Conservation (phyloP, 2,329 filamentous ascomycete genomes). For the Clarireedia monteithiana region DNA sequence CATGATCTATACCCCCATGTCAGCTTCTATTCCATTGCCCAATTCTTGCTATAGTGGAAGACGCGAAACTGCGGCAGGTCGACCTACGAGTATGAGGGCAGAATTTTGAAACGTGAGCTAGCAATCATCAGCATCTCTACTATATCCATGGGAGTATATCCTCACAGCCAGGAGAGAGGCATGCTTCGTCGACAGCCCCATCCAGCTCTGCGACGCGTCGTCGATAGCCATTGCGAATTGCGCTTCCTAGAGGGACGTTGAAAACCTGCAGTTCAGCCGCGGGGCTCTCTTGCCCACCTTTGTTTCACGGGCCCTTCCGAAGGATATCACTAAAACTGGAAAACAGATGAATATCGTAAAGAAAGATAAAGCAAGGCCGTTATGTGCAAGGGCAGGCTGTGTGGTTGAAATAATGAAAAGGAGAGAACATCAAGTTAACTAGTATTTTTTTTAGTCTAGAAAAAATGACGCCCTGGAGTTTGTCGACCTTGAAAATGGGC, state of each 20-base stretch:
- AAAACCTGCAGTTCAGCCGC: background rate
- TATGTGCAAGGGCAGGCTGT: slow-evolving; percentile 4
- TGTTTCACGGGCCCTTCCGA: background rate
- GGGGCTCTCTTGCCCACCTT: background rate
- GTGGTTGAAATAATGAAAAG: slow-evolving; percentile 1
- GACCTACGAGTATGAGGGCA: slow-evolving; percentile 60
- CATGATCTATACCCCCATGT: slow-evolving; percentile 54
- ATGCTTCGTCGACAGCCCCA: slow-evolving; percentile 62
- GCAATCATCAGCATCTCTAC: slow-evolving; percentile 22
- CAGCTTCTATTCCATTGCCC: too few relatives aligned
- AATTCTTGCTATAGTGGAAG: background rate
- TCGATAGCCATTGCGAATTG: background rate
- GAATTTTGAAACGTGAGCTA: slow-evolving; percentile 78
- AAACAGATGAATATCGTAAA: background rate
- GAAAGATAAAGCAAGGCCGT: background rate
- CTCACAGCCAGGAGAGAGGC: slow-evolving; percentile 57
- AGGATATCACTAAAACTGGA: background rate
- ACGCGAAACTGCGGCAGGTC: background rate
- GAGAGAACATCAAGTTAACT: background rate
- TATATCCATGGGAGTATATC: slow-evolving; percentile 15
- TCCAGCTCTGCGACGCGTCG: slow-evolving; percentile 17
- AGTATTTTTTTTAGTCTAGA: background rate
- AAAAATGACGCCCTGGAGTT: background rate
- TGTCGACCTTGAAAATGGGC: too few relatives aligned
- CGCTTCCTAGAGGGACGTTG: background rate